A percentile compares a stretch with the other conserved stretches of the same genome.
These are phyloP conservation scores for Coemansia interrupta DNA, from an alignment of 192 early-diverging fungal genomes.

Conservation along the genomic window DNA sequence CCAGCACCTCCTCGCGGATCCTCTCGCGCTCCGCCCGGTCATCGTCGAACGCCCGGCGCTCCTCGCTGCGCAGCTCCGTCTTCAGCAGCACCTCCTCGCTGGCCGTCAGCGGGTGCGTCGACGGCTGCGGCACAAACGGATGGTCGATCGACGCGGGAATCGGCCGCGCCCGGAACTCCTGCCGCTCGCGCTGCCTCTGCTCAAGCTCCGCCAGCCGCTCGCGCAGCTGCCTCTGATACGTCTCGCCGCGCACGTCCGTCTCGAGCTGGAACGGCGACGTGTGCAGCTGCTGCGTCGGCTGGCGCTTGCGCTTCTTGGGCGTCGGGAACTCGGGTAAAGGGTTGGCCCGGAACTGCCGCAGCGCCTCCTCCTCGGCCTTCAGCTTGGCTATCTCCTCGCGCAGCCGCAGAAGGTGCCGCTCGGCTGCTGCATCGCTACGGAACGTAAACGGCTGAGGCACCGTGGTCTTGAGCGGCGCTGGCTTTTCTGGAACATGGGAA, in stretches of 20 bases:
- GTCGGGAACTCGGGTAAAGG: constrained; percentile 57
- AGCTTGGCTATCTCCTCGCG: constrained; percentile 52
- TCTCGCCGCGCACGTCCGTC: constrained; percentile 55
- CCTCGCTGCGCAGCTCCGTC: constrained; percentile 62
- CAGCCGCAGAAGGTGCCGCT: constrained; percentile 56
- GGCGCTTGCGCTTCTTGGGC: constrained; percentile 39
- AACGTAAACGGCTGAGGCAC: constrained; percentile 54
- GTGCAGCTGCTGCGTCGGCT: constrained; percentile 49
- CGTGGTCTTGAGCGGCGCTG: constrained; percentile 37
- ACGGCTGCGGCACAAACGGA: constrained; percentile 62
- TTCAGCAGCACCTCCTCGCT: constrained; percentile 52
- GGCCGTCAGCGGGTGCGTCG: constrained; percentile 44
- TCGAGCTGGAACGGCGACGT: constrained; percentile 58
- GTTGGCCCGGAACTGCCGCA: constrained; percentile 55
- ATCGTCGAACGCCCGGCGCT: constrained; percentile 64
- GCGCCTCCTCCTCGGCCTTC: constrained; percentile 43
- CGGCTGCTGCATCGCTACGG: constrained; percentile 61
- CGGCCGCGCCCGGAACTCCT: constrained; percentile 60
- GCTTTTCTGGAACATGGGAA: not conserved
- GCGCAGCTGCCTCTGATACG: constrained; percentile 41
- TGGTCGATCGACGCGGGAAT: constrained; percentile 45
- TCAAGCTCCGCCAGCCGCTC: constrained; percentile 53
- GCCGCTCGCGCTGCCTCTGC: constrained; percentile 27
- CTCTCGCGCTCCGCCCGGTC: constrained; percentile 52
- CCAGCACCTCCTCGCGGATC: constrained; percentile 54